Evolutionary conservation across 2,329 filamentous ascomycete species (phyloP).

Genomic region (Aureobasidium sp.): DNA sequence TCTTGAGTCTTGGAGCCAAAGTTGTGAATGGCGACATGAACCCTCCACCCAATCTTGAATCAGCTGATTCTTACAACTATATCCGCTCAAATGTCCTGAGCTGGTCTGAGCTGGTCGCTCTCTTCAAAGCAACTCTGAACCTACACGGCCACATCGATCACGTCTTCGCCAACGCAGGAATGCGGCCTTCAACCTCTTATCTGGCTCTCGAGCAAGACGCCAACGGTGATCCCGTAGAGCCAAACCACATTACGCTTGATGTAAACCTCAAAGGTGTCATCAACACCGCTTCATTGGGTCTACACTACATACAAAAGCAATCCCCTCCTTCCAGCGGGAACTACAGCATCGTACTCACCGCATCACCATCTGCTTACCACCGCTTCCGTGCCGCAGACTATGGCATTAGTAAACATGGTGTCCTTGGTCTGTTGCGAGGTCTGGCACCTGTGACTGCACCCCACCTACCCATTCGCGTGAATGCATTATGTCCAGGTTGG

Average conservation of each 20-base stretch:
- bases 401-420: slow-evolving; percentile 48
- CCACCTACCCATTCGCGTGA: slow-evolving; percentile 46
- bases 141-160: slow-evolving; percentile 38
- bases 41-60: slow-evolving; percentile 23
- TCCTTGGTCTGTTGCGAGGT: slow-evolving; percentile 47
- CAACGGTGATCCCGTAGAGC: slow-evolving; percentile 24
- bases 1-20: slow-evolving; percentile 47
- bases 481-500: slow-evolving; percentile 50
- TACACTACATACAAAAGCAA: slow-evolving; percentile 42
- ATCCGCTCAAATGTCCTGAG: slow-evolving; percentile 29
- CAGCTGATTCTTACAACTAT: slow-evolving; percentile 20
- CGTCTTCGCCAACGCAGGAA: slow-evolving; percentile 38
- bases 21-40: slow-evolving; percentile 51
- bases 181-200: slow-evolving; percentile 38
- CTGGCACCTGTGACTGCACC: slow-evolving; percentile 34
- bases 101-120: slow-evolving; percentile 44
- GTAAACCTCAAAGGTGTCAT: slow-evolving; percentile 38
- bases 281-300: slow-evolving; percentile 34
- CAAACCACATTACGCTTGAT: slow-evolving; percentile 33
- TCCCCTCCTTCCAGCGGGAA: not conserved
- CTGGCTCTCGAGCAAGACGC: slow-evolving; percentile 31
- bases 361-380: slow-evolving; percentile 45
- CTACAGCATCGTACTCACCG: slow-evolving; percentile 48
- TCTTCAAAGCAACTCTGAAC: slow-evolving; percentile 46
- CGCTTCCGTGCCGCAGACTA: slow-evolving; percentile 48